Conservation (phyloP, 768 basidiomycete species). For the Leccinum subgranulosum region DNA sequence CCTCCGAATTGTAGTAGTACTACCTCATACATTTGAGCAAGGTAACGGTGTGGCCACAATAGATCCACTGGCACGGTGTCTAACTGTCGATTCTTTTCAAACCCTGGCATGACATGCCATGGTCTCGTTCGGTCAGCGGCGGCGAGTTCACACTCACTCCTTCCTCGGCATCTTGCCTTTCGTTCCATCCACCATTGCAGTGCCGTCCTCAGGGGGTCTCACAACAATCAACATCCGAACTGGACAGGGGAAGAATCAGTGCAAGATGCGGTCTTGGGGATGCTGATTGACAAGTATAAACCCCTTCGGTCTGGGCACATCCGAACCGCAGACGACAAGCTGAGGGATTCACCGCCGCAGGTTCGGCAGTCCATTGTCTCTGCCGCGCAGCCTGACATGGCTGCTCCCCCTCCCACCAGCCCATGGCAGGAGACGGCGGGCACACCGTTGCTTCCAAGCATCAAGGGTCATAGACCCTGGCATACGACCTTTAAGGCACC, state of each 20-base stretch:
- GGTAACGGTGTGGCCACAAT: not conserved
- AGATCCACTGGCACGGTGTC: not conserved
- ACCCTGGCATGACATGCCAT: not conserved
- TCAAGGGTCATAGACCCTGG: constrained; percentile 64
- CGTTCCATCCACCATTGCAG: constrained; percentile 4
- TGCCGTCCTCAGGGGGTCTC: not conserved
- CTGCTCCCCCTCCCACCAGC: constrained; percentile 1
- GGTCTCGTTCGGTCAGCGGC: not conserved
- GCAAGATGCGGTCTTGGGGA: constrained; percentile 69
- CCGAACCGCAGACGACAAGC: constrained; percentile 61
- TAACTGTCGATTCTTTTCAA: not conserved
- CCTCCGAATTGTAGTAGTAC: not conserved
- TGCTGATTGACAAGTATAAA: constrained; percentile 87
- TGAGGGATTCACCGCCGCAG: constrained; percentile 48
- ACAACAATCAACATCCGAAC: constrained; percentile 49
- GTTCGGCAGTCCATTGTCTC: constrained; percentile 23
- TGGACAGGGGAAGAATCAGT: constrained; percentile 78
- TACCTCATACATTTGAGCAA: not conserved
- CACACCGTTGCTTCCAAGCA: constrained; percentile 52
- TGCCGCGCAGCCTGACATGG: not conserved
- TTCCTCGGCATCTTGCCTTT: not conserved
- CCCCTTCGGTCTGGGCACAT: constrained; percentile 65
- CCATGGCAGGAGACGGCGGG: constrained; percentile 26
- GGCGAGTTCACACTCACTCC: not conserved
- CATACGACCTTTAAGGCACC: constrained; percentile 65